Evolutionary conservation across 371 early-diverging fungal species (phyloP).

Genomic region (Mortierella sp.): DNA sequence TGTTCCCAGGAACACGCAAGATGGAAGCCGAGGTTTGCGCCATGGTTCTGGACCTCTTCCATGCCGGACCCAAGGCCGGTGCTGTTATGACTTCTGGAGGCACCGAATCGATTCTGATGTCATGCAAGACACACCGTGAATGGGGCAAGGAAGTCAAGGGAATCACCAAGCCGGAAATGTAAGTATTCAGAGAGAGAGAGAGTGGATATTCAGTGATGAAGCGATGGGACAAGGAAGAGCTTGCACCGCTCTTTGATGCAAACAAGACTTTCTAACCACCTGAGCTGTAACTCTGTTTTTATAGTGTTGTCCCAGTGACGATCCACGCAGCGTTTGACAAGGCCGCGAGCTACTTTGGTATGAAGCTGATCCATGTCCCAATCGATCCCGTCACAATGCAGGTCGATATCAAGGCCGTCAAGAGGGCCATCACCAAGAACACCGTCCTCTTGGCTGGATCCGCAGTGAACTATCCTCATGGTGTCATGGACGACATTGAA

Average conservation of each 20-base stretch:
- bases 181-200: slow-evolving; percentile 31
- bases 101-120: slow-evolving; percentile 95
- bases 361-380: slow-evolving; percentile 86
- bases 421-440: slow-evolving; percentile 85
- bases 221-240: not conserved
- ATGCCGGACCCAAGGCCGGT: slow-evolving; percentile 78
- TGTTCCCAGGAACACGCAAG: slow-evolving; percentile 94
- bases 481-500: slow-evolving; percentile 92
- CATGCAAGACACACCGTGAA: slow-evolving; percentile 89
- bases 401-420: slow-evolving; percentile 80
- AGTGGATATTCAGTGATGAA: not conserved
- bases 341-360: slow-evolving; percentile 90
- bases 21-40: slow-evolving; percentile 96
- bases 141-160: slow-evolving; percentile 77
- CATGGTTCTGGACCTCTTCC: slow-evolving; percentile 90
- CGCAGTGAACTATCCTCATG: slow-evolving; percentile 93
- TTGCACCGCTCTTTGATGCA: no score
- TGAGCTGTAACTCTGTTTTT: not conserved
- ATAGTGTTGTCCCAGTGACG: slow-evolving; percentile 89
- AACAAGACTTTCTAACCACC: no score
- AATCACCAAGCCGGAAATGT: slow-evolving; percentile 92
- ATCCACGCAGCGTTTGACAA: slow-evolving; percentile 97
- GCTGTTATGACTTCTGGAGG: slow-evolving; percentile 95
- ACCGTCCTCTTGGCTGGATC: slow-evolving; percentile 95
- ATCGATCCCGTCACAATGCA: slow-evolving; percentile 81